Base-by-base conservation (phyloP, 768 basidiomycete species). In the Lanmaoa rubissima region DNA sequence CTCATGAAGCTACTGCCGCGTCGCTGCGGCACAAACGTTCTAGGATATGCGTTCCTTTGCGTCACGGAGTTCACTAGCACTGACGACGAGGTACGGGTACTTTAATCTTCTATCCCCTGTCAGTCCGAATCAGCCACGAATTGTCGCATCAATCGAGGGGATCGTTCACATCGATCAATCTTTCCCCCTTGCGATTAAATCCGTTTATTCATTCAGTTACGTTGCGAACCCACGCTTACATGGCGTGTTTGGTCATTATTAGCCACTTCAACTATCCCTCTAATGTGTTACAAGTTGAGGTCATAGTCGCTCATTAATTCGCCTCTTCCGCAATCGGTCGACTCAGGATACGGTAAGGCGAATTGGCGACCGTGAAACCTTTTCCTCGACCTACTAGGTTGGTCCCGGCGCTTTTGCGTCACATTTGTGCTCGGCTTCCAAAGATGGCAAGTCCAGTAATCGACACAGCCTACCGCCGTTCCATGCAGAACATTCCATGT, bases 401-500 rank as follows among this genome's bases (percentile, higher is more conserved):
- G 1, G 19, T 34, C 19, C 32, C 31, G 43, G 40, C 45, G 21
- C 19, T 26, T 52, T 31, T 13, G n/a, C 26, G 5, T 36, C 19
- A 21, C n/a, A 26, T 42, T 31, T 13, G 19, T 21, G n/a, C 42
- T 34, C 21, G 4, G 16, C 19, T n/a, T 26, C 68, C 63, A 24
- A 53, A 60, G 49, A 43, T 3, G 55, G 67, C 50, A 61, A 21
- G 61, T 60, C 36, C 14, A 59, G 51, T 55, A 63, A 59, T 66
- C 48, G 19, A 47, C 63, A 59, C 62, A 59, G 63, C 60, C 56
- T 10, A 16, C 38, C 41, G 43, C 35, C 34, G 53, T 69, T 69
- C 68, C 50, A 65, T 17, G 51, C 53, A 67, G 67, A 68, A 68
- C 55, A 42, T 68, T 69, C 67, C 57, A 59, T 51, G 40, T 45